These are phyloP conservation scores for Rhizopus microsporus DNA, from an alignment of 371 early-diverging fungal species.

Conservation along the genomic window DNA sequence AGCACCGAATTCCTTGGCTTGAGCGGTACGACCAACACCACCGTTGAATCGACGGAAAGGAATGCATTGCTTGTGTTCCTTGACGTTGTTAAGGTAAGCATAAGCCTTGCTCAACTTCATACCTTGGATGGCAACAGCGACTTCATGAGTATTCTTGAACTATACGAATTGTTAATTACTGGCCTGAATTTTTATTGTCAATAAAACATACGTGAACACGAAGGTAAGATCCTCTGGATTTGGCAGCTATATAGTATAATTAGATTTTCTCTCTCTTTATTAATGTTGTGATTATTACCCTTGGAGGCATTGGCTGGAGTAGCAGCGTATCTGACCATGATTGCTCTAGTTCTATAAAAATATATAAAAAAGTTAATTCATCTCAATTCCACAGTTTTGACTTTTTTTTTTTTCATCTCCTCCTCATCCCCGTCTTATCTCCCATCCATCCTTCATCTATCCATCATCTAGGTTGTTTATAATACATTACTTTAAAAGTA, in stretches of 20 bases:
- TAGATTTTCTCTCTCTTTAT: not conserved
- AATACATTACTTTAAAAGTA: constrained; percentile 5
- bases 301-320: constrained; percentile 55
- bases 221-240: constrained; percentile 42
- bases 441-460: not conserved
- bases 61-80: constrained; percentile 96
- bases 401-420: not conserved
- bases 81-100: constrained; percentile 94
- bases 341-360: constrained; percentile 21
- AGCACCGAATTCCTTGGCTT: constrained; percentile 94
- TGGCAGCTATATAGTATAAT: constrained; percentile 25
- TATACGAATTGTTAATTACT: constrained; percentile 12
- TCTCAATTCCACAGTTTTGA: not conserved
- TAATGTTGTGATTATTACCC: constrained; percentile 34
- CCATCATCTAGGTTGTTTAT: not conserved
- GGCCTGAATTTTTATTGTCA: not conserved
- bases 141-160: constrained; percentile 98
- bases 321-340: constrained; percentile 64
- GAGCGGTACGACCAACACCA: constrained; percentile 97
- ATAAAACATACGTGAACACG: constrained; percentile 36
- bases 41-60: constrained; percentile 98
- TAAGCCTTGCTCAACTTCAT: constrained; percentile 94
- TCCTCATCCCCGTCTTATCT: not conserved
- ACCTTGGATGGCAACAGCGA: constrained; percentile 94
- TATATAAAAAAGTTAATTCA: not conserved